Percentiles rank a stretch among this genome's conserved stretches.
Conservation (phyloP, 306 rosid species). For the Abrus precatorius region DNA sequence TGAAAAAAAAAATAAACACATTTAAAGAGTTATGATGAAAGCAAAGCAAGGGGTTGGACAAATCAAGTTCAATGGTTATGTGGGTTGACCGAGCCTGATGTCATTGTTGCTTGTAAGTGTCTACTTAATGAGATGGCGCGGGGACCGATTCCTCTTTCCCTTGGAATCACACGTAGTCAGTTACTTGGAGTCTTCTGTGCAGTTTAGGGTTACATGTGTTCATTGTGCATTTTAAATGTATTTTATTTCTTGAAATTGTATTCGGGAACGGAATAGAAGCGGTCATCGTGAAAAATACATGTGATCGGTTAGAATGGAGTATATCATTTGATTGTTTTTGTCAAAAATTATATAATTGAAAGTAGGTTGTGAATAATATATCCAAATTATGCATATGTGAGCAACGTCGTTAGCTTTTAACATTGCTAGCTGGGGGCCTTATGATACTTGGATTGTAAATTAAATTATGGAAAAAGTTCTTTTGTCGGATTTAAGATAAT, state of each 20-base stretch:
- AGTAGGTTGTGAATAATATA: conserved; percentile 29
- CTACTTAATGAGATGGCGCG: conserved; percentile 5
- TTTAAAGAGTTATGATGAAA: neutral
- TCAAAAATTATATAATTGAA: conserved; percentile 9
- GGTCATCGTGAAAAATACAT: neutral
- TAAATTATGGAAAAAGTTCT: conserved; percentile 34
- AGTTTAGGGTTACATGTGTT: conserved; percentile 10
- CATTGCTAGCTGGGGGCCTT: conserved; percentile 19
- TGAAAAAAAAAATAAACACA: neutral
- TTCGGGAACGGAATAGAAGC: neutral
- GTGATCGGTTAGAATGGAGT: conserved; percentile 18
- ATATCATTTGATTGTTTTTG: conserved; percentile 29
- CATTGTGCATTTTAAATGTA: neutral
- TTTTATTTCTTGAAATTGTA: neutral
- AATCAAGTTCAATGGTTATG: conserved; percentile 30
- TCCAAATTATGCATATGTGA: conserved; percentile 12
- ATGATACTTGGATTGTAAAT: neutral
- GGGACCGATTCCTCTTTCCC: conserved; percentile 38
- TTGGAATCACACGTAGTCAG: conserved; percentile 31
- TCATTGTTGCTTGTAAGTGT: conserved; percentile 37
- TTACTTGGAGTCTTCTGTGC: conserved; percentile 4
- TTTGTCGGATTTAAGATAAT: conserved; percentile 33
- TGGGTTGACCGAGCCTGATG: conserved; percentile 28
- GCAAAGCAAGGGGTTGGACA: conserved; percentile 22
- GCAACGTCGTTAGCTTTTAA: conserved; percentile 16